Base-by-base conservation (phyloP, 116 monocot genomes). In the Cymodocea nodosa region DNA sequence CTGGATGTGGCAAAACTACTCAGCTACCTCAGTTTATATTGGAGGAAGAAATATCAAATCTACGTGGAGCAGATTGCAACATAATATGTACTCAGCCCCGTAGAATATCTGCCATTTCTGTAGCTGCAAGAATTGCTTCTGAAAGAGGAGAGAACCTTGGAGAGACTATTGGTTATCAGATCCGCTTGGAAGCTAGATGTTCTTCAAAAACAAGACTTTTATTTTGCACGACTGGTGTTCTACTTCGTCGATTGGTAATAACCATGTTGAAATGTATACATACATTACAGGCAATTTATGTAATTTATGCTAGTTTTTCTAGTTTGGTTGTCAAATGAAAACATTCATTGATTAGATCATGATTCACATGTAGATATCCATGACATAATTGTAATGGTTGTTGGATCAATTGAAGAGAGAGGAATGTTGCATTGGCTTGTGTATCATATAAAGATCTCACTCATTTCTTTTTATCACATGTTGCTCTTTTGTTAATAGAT, bases 1-100 rank as follows among this genome's bases (percentile, higher is more conserved):
- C 97, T 50, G 97, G 97, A 23, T 97, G 97, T 77, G 97, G 97
- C 25, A 97, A 97, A 77, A 97, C 97, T 53, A 97, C 97, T 35
- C 97, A 97, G 71, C 72, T 97, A 39, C 97, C 97, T 15, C 97
- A 97, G 66, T 97, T 91, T 74, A 87, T 97, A 64, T 74, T 97
- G 19, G 97, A 97, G 71, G 80, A 97, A 56, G 85, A 91, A 81
- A 91, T 97, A 79, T 71, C 80, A 70, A 9, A 72, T 35, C 81
- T 88, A 36, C 84, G 80, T 68, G 97, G 97, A 36, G 91, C 97
- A 67, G 83, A 85, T 71, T 97, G 97, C 79, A 97, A 55, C 63
- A 87, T 97, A 69, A 82, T 97, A 63, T 97, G 97, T 64, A 97
- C 97, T 62, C 97, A 97, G 66, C 97, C 97, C 23, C 87, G 97